These are phyloP conservation scores for Aspergillus sojae DNA, from an alignment of 2,329 filamentous ascomycete species.

Conservation along the genomic window DNA sequence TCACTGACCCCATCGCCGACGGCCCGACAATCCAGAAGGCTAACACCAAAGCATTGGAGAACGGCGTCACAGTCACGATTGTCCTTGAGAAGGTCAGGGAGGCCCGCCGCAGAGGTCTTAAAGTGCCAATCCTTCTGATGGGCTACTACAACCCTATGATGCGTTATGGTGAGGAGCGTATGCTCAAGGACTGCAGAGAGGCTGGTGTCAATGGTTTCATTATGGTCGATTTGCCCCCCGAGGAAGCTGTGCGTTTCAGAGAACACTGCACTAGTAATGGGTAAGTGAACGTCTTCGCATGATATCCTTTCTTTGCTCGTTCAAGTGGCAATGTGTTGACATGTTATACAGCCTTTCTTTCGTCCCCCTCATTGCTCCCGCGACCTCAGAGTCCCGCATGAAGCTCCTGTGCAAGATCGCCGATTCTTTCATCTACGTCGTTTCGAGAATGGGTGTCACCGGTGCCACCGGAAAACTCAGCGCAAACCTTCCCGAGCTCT, in stretches of 20 bases:
- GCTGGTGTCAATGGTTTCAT: conserved; percentile 95
- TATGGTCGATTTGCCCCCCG: conserved; percentile 92
- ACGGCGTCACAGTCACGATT: conserved; percentile 81
- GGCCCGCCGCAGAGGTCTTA: conserved; percentile 75
- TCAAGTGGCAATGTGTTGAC: neutral
- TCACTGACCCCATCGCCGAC: conserved; percentile 97
- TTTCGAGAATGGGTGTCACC: conserved; percentile 95
- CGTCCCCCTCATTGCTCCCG: conserved; percentile 92
- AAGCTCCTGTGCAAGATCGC: conserved; percentile 93
- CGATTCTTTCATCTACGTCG: conserved; percentile 98
- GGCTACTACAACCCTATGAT: conserved; percentile 98
- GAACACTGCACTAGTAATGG: conserved; percentile 37
- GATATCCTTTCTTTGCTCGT: neutral
- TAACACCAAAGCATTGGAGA: conserved; percentile 85
- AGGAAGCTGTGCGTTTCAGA: conserved; percentile 80
- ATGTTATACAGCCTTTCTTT: conserved; percentile 71
- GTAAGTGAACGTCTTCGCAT: conserved; percentile 23
- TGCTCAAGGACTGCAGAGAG: conserved; percentile 80
- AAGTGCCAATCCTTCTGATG: conserved; percentile 87
- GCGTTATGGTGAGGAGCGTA: conserved; percentile 88
- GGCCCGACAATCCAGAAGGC: conserved; percentile 95
- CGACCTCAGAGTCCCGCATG: conserved; percentile 91
- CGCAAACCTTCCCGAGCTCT: conserved; percentile 75
- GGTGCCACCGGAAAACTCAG: conserved; percentile 84
- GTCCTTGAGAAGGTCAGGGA: conserved; percentile 82